Evolutionary conservation across 495 filamentous ascomycete species (phyloP).

Genomic region (Xylaria nigripes): DNA sequence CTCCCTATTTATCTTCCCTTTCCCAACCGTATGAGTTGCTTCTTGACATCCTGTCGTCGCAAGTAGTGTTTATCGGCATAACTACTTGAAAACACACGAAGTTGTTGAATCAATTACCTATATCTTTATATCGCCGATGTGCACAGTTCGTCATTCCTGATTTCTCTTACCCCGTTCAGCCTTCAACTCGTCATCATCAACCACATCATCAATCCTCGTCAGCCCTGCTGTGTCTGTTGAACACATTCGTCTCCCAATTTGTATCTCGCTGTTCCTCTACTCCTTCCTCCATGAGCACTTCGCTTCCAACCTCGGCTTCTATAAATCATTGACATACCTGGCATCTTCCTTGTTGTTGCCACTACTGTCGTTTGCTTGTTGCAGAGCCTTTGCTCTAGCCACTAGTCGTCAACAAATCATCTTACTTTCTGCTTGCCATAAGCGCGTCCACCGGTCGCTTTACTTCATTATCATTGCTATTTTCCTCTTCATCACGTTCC

Average conservation of each 20-base stretch:
- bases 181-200: constrained; percentile 12
- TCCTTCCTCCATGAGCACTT: constrained; percentile 17
- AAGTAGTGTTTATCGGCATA: constrained; percentile 8
- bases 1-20: constrained; percentile 10
- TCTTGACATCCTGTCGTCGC: not conserved
- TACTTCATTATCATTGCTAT: constrained; percentile 20
- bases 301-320: constrained; percentile 28
- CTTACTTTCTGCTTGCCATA: constrained; percentile 28
- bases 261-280: constrained; percentile 18
- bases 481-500: constrained; percentile 22
- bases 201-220: constrained; percentile 16
- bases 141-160: constrained; percentile 32
- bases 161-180: constrained; percentile 18
- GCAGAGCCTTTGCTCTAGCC: constrained; percentile 27
- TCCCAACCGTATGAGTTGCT: constrained; percentile 4
- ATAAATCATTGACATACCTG: constrained; percentile 25
- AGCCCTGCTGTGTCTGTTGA: constrained; percentile 18
- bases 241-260: constrained; percentile 16
- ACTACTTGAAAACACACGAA: constrained; percentile 11
- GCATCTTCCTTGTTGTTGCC: constrained; percentile 19
- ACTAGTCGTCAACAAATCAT: constrained; percentile 21
- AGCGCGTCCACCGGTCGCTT: constrained; percentile 18
- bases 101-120: not conserved
- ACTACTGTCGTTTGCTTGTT: constrained; percentile 27
- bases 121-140: constrained; percentile 24